Conservation (phyloP, 2,329 filamentous ascomycete genomes). For the Fusarium sp. region DNA sequence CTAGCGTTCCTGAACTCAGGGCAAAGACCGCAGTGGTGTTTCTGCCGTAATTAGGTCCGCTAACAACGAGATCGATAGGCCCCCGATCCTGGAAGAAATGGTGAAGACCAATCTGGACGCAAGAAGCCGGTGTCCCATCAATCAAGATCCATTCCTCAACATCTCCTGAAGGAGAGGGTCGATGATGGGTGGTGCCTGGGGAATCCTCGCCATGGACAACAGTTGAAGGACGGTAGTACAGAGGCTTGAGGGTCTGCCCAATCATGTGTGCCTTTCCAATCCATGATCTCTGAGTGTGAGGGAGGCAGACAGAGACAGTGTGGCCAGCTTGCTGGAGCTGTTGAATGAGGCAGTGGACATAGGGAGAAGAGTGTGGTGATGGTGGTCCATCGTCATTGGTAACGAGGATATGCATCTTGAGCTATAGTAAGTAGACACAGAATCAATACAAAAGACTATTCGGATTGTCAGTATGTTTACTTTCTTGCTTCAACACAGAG, state of each 20-base stretch:
- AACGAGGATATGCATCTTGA: slow-evolving; percentile 72
- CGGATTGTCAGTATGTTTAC: not conserved
- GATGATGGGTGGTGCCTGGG: slow-evolving; percentile 75
- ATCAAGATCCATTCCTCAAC: slow-evolving; percentile 86
- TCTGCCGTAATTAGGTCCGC: slow-evolving; percentile 85
- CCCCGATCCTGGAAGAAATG: slow-evolving; percentile 82
- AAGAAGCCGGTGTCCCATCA: slow-evolving; percentile 84
- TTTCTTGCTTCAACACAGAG: not conserved
- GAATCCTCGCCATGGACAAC: slow-evolving; percentile 58
- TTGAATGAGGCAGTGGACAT: slow-evolving; percentile 80
- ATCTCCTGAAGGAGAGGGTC: slow-evolving; percentile 65
- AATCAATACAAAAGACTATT: slow-evolving; percentile 4
- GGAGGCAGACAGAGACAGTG: slow-evolving; percentile 90
- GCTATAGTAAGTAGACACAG: not conserved
- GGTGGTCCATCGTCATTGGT: slow-evolving; percentile 88
- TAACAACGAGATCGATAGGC: slow-evolving; percentile 81
- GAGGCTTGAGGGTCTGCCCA: slow-evolving; percentile 85
- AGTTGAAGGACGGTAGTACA: slow-evolving; percentile 79
- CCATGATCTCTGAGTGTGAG: slow-evolving; percentile 94
- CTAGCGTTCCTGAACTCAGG: slow-evolving; percentile 81
- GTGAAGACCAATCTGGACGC: slow-evolving; percentile 84
- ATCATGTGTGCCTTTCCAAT: slow-evolving; percentile 99
- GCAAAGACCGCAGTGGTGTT: slow-evolving; percentile 87
- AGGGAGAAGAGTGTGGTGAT: slow-evolving; percentile 82
- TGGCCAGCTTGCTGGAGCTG: slow-evolving; percentile 82